A percentile compares a stretch with the other conserved stretches of the same genome.
Conservation (phyloP, 169 alveolate genomes). For the Plasmodium vinckei region DNA sequence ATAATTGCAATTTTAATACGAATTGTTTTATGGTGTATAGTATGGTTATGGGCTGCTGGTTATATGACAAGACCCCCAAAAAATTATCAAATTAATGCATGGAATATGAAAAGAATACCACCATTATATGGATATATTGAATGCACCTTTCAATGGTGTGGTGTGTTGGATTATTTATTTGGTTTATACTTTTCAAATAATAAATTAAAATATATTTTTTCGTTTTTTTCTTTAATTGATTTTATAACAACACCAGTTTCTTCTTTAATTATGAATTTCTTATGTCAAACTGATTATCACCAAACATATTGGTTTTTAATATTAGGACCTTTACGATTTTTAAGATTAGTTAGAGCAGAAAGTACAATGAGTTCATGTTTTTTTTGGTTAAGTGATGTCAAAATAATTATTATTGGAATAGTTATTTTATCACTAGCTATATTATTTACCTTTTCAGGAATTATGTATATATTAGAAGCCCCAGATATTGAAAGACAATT, state of each 20-base stretch:
- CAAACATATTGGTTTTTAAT: slow-evolving; percentile 76
- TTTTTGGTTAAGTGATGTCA: slow-evolving; percentile 82
- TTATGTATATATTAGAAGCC: slow-evolving; percentile 84
- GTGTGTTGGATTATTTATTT: slow-evolving; percentile 78
- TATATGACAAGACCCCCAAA: slow-evolving; percentile 83
- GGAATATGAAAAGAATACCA: slow-evolving; percentile 84
- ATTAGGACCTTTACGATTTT: slow-evolving; percentile 83
- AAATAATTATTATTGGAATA: slow-evolving; percentile 83
- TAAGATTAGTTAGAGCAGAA: slow-evolving; percentile 84
- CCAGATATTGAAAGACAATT: slow-evolving; percentile 78
- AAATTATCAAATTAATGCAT: slow-evolving; percentile 77
- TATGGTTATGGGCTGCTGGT: slow-evolving; percentile 87
- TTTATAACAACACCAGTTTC: slow-evolving; percentile 84
- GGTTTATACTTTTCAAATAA: slow-evolving; percentile 79
- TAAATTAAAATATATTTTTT: slow-evolving; percentile 77
- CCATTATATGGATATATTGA: slow-evolving; percentile 80
- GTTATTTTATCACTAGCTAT: slow-evolving; percentile 81
- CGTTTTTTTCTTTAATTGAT: slow-evolving; percentile 83
- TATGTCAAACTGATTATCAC: slow-evolving; percentile 58
- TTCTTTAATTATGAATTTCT: slow-evolving; percentile 75
- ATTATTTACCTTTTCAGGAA: slow-evolving; percentile 85
- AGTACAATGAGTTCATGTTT: slow-evolving; percentile 81
- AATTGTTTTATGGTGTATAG: slow-evolving; percentile 84
- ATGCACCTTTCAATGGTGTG: slow-evolving; percentile 83
- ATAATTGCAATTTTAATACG: slow-evolving; percentile 80